These are phyloP conservation scores for Vigna mungo DNA, from an alignment of 306 rosid species.

Conservation along the genomic window DNA sequence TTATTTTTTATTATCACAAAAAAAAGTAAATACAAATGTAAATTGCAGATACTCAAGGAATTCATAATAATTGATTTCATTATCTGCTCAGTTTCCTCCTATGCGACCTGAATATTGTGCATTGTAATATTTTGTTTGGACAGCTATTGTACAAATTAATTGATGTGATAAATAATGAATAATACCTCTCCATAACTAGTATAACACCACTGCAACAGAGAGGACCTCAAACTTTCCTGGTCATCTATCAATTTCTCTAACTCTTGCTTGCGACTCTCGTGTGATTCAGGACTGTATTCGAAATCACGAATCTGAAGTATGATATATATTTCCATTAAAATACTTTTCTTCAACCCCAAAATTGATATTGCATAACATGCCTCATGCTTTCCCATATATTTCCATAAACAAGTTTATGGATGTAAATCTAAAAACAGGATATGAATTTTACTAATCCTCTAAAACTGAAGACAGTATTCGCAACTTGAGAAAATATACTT, in stretches of 20 bases:
- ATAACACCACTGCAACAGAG: constrained; percentile 82
- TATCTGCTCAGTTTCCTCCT: constrained; percentile 1
- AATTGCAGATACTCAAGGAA: neutral
- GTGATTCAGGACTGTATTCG: constrained; percentile 76
- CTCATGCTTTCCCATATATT: constrained; percentile 16
- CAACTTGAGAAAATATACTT: constrained; percentile 41
- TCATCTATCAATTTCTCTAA: constrained; percentile 74
- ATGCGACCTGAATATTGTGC: constrained; percentile 1
- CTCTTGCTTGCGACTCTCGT: constrained; percentile 73
- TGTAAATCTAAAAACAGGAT: constrained; percentile 5
- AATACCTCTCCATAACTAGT: constrained; percentile 87
- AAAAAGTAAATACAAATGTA: neutral
- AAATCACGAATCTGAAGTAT: constrained; percentile 79
- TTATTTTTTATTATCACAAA: no score
- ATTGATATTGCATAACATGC: constrained; percentile 1
- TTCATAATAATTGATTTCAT: neutral
- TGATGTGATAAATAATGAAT: neutral
- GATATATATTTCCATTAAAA: constrained; percentile 29
- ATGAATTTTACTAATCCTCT: constrained; percentile 5
- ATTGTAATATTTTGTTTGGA: neutral
- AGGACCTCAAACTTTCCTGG: constrained; percentile 72
- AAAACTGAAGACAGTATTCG: neutral
- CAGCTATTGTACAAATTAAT: constrained; percentile 5
- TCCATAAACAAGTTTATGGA: neutral
- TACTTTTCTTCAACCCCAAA: neutral